Conservation (phyloP, 2,329 filamentous ascomycete genomes). For the Coleophoma crateriformis region DNA sequence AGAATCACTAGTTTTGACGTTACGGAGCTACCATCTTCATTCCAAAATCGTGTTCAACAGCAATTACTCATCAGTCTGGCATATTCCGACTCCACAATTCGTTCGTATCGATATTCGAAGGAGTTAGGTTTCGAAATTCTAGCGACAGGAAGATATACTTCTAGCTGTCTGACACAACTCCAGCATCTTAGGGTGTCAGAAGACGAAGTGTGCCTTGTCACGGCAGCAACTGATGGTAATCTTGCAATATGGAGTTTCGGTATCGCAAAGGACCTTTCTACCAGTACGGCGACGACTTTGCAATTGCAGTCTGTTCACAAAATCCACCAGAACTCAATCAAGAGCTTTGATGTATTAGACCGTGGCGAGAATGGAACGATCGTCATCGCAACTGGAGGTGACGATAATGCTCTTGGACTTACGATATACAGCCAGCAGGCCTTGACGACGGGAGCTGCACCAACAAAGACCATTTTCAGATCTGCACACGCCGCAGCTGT, state of each 20-base stretch:
- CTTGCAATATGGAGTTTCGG: conserved; percentile 50
- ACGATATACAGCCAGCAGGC: conserved; percentile 30
- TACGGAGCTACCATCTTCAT: conserved; percentile 8
- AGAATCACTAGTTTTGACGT: conserved; percentile 78
- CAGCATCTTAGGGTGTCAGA: conserved; percentile 33
- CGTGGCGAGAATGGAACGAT: conserved; percentile 26
- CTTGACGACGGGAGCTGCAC: background rate
- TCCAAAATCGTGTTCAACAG: background rate
- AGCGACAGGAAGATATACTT: conserved; percentile 56
- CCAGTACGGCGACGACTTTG: background rate
- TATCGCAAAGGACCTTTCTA: background rate
- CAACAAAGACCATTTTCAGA: conserved; percentile 32
- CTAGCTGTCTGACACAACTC: conserved; percentile 69
- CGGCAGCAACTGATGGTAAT: conserved; percentile 77
- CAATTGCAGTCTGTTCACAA: conserved; percentile 25
- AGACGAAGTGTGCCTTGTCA: conserved; percentile 41
- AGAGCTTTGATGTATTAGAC: conserved; percentile 46
- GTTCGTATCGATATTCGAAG: conserved; percentile 44
- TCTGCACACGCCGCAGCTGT: conserved; percentile 68
- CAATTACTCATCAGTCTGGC: conserved; percentile 61
- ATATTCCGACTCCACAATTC: conserved; percentile 79
- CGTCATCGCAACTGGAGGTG: conserved; percentile 71
- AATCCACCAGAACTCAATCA: conserved; percentile 79
- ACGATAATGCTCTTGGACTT: conserved; percentile 76
- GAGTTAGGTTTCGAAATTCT: conserved; percentile 41